Conservation (phyloP, 2,329 filamentous ascomycete species). For the Monosporascus sp. region DNA sequence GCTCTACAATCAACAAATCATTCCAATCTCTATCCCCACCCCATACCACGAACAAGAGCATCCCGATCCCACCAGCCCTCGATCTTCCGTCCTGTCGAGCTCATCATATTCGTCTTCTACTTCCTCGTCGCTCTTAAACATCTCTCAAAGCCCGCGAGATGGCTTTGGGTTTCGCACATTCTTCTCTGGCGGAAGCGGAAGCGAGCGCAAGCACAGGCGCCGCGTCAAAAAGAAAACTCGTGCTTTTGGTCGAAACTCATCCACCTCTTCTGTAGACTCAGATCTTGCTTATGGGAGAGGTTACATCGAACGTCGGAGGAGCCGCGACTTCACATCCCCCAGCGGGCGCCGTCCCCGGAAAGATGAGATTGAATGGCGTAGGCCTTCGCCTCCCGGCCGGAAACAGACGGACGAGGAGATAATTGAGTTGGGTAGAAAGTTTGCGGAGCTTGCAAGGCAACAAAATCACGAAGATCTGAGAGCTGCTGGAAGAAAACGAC, state of each 20-base stretch:
- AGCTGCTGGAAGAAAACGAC: slow-evolving; percentile 33
- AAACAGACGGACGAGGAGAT: slow-evolving; percentile 54
- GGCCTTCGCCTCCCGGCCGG: slow-evolving; percentile 20
- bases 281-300: slow-evolving; percentile 65
- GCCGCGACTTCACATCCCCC: slow-evolving; percentile 27
- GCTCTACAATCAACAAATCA: slow-evolving; percentile 20
- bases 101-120: slow-evolving; percentile 45
- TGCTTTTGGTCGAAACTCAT: slow-evolving; percentile 60
- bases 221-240: slow-evolving; percentile 38
- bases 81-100: slow-evolving; percentile 26
- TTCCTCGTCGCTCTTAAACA: slow-evolving; percentile 59
- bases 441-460: slow-evolving; percentile 47
- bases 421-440: slow-evolving; percentile 48
- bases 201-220: slow-evolving; percentile 43
- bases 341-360: slow-evolving; percentile 9
- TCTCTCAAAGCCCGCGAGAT: slow-evolving; percentile 51
- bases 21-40: slow-evolving; percentile 12
- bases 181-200: slow-evolving; percentile 46
- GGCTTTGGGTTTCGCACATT: slow-evolving; percentile 56
- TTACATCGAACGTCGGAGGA: slow-evolving; percentile 40
- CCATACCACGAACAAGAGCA: slow-evolving; percentile 14
- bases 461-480: slow-evolving; percentile 47
- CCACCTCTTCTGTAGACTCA: slow-evolving; percentile 62
- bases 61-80: slow-evolving; percentile 14
- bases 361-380: slow-evolving; percentile 13